Evolutionary conservation across 257 asterid species (phyloP).

Genomic region (Avicennia marina): DNA sequence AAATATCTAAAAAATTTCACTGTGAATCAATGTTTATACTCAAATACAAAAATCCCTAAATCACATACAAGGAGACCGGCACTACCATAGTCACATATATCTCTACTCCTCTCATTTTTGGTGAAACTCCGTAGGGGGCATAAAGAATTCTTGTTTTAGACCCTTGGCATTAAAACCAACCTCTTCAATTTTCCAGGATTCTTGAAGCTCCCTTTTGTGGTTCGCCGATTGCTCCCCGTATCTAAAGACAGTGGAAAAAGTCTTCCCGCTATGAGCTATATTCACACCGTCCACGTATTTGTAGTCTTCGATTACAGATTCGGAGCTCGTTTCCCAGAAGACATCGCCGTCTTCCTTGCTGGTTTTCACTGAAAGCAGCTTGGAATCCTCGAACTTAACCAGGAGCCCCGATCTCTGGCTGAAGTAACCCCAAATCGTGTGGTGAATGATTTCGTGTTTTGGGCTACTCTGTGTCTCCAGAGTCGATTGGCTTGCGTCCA

Average conservation of each 20-base stretch:
- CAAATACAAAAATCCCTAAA: no score
- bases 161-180: slow-evolving; percentile 73
- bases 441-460: slow-evolving; percentile 76
- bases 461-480: slow-evolving; percentile 74
- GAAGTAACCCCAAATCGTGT: slow-evolving; percentile 90
- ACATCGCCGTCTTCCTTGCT: slow-evolving; percentile 76
- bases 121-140: slow-evolving; percentile 69
- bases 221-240: slow-evolving; percentile 89
- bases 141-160: slow-evolving; percentile 58
- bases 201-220: slow-evolving; percentile 80
- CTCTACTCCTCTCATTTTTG: neutral
- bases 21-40: no score
- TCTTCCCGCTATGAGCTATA: slow-evolving; percentile 76
- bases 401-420: slow-evolving; percentile 93
- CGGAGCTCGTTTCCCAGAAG: slow-evolving; percentile 94
- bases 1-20: no score
- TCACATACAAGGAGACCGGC: no score
- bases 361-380: slow-evolving; percentile 69
- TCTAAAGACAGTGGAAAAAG: slow-evolving; percentile 69
- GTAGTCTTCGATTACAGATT: slow-evolving; percentile 74
- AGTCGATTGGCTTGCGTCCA: slow-evolving; percentile 69
- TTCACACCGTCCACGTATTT: slow-evolving; percentile 80
- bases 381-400: slow-evolving; percentile 80
- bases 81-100: neutral
- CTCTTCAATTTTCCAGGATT: slow-evolving; percentile 82